Evolutionary conservation across 306 rosid genomes (phyloP).

Genomic region (Parietaria judaica): DNA sequence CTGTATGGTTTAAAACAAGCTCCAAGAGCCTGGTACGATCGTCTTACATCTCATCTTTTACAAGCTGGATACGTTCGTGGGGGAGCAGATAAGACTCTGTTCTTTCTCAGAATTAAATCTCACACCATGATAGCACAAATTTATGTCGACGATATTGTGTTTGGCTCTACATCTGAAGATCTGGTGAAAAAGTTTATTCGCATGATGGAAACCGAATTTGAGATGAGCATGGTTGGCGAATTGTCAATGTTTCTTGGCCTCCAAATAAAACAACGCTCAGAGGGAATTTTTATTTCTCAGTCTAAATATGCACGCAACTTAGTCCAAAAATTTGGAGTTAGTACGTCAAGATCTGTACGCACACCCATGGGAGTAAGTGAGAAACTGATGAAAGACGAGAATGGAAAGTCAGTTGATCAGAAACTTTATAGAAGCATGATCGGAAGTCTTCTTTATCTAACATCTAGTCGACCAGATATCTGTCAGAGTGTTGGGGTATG

Average conservation of each 20-base stretch:
- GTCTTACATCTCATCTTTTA: background rate
- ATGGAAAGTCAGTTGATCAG: background rate
- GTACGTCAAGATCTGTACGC: background rate
- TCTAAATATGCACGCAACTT: background rate
- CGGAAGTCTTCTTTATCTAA: background rate
- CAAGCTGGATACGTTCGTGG: background rate
- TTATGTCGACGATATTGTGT: background rate
- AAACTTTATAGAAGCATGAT: background rate
- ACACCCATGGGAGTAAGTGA: background rate
- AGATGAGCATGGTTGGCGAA: constrained; percentile 1
- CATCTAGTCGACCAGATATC: background rate
- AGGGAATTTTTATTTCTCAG: background rate
- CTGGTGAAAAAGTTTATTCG: background rate
- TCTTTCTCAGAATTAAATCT: background rate
- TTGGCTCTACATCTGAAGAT: background rate
- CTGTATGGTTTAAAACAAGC: background rate
- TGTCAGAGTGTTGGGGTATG: background rate
- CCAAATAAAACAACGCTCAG: background rate
- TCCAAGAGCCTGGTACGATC: background rate
- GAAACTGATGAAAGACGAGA: background rate
- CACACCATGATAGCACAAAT: background rate
- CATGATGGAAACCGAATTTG: background rate
- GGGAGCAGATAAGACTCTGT: background rate
- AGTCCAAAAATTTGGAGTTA: background rate
- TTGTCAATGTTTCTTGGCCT: background rate